A percentile compares a stretch with the other conserved stretches of the same genome.
phyloP scores from a whole-genome alignment of 2,329 filamentous ascomycete species.

The Trichoderma lentiforme region DNA sequence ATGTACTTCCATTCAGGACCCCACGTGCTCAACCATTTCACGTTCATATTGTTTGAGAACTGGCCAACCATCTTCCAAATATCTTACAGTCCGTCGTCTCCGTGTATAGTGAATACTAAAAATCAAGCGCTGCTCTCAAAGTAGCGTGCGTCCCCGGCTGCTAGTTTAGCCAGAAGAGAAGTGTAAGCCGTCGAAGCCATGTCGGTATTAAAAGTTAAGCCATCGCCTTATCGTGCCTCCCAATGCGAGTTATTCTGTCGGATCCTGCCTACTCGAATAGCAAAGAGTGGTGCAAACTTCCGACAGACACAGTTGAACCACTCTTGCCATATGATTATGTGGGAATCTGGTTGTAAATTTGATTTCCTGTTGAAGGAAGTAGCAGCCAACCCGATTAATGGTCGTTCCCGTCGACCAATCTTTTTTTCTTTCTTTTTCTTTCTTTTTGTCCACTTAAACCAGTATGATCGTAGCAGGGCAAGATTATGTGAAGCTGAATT shows the following conservation, averaged over 20 bases:
- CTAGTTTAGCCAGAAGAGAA: not conserved
- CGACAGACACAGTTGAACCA: not conserved
- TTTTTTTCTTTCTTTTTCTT: not conserved
- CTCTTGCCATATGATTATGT: not conserved
- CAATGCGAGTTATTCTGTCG: not conserved
- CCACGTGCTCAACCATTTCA: not conserved
- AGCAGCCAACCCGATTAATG: not conserved
- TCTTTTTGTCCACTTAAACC: not conserved
- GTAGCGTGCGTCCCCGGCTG: not conserved
- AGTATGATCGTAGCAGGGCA: not conserved
- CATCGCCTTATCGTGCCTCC: not conserved
- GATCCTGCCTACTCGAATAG: not conserved
- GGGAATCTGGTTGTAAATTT: not conserved
- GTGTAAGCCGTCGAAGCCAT: not conserved
- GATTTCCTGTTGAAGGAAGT: conserved; percentile 1
- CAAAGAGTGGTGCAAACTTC: not conserved
- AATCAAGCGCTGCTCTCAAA: not conserved
- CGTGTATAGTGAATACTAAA: not conserved
- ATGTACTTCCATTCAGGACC: not conserved
- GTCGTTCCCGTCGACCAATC: not conserved
- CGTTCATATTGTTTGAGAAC: not conserved
- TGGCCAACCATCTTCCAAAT: not conserved
- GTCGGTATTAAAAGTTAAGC: not conserved
- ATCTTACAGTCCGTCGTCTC: not conserved
- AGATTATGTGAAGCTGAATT: not conserved